phyloP scores from a whole-genome alignment of 1,284 basidiomycete species.

The Cryptococcus deneoformans region DNA sequence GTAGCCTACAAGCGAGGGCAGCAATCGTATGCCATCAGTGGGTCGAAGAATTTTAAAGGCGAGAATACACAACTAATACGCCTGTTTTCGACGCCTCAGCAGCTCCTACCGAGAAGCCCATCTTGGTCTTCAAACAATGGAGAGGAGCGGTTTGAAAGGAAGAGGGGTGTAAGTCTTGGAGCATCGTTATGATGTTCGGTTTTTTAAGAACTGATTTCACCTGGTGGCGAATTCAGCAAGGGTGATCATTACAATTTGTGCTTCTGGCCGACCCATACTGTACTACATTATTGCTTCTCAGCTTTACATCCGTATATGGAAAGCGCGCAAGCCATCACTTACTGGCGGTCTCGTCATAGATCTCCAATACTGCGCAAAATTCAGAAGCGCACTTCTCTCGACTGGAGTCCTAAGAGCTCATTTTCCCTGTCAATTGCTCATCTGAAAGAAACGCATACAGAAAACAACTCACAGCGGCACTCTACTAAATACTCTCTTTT shows the following conservation, averaged over 20 bases:
- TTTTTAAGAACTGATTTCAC: neutral
- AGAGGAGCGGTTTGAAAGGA: no score
- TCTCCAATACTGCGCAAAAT: conserved; percentile 32
- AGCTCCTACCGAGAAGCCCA: no score
- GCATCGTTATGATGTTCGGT: no score
- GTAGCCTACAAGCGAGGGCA: no score
- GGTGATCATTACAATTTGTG: conserved; percentile 35
- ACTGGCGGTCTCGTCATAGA: conserved; percentile 25
- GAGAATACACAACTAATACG: no score
- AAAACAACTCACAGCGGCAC: conserved; percentile 25
- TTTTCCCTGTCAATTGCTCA: neutral
- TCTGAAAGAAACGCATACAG: neutral
- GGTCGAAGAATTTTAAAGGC: no score
- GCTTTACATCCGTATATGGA: neutral
- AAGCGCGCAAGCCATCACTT: conserved; percentile 4
- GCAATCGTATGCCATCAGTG: no score
- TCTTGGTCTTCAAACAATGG: no score
- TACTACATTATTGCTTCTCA: conserved; percentile 17
- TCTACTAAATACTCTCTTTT: conserved; percentile 26
- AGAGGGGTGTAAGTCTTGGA: no score
- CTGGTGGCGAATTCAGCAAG: conserved; percentile 26
- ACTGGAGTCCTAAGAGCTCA: conserved; percentile 13
- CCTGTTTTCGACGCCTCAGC: no score
- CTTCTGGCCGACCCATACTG: conserved; percentile 34
- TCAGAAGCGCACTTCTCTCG: conserved; percentile 22